These are phyloP conservation scores for Smittium culicis DNA, from an alignment of 371 early-diverging fungal genomes.

Conservation along the genomic window DNA sequence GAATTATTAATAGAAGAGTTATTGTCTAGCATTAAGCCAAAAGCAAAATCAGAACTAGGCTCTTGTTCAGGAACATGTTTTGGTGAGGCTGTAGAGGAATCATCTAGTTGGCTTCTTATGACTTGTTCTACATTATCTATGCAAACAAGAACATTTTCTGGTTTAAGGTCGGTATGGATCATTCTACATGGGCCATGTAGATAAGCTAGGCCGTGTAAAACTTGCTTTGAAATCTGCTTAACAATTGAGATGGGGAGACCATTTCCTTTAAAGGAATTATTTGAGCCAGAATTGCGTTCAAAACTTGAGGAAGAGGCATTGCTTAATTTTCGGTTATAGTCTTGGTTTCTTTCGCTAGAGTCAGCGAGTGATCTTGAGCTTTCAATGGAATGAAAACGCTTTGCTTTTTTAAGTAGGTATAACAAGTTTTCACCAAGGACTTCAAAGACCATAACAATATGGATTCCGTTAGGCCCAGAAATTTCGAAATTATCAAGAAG, in stretches of 20 bases:
- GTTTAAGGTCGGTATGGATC: constrained; percentile 97
- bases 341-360: constrained; percentile 15
- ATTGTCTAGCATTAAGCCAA: background rate
- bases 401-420: constrained; percentile 50
- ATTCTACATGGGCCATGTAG: constrained; percentile 92
- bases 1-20: background rate
- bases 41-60: background rate
- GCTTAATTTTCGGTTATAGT: background rate
- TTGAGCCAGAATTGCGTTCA: background rate
- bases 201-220: constrained; percentile 80
- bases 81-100: constrained; percentile 8
- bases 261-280: constrained; percentile 31
- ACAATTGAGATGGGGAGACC: constrained; percentile 79
- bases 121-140: constrained; percentile 65
- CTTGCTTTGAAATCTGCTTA: constrained; percentile 72
- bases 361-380: constrained; percentile 16
- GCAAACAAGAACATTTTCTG: constrained; percentile 87
- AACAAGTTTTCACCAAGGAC: constrained; percentile 90
- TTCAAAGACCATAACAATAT: constrained; percentile 95
- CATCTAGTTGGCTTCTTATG: constrained; percentile 26
- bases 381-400: constrained; percentile 17
- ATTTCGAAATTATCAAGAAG: constrained; percentile 80
- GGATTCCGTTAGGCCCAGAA: constrained; percentile 77
- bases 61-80: background rate
- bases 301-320: too few relatives aligned